Percentiles rank a stretch among this genome's conserved stretches.
phyloP scores from a whole-genome alignment of 2,329 filamentous ascomycete genomes.

The Aspergillus sp. region DNA sequence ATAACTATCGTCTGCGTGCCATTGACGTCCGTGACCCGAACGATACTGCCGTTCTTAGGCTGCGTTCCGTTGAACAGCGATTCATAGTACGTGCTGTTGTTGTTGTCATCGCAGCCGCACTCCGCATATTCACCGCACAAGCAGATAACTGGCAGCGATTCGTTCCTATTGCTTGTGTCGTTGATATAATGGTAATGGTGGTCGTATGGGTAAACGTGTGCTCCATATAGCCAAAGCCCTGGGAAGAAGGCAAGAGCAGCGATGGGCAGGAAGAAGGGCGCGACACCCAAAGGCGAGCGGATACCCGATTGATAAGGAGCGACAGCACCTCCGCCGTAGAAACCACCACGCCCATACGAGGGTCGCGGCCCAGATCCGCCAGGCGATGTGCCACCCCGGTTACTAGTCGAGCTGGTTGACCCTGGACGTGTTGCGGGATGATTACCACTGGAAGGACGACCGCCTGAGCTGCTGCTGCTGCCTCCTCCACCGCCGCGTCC shows the following conservation, averaged over 20 bases:
- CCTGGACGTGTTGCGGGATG: conserved; percentile 9
- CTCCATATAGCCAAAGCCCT: conserved; percentile 56
- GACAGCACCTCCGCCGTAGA: conserved; percentile 57
- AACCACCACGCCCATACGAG: conserved; percentile 48
- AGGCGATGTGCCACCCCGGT: conserved; percentile 31
- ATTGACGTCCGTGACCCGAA: conserved; percentile 42
- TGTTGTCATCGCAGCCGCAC: conserved; percentile 59
- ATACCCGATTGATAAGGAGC: conserved; percentile 51
- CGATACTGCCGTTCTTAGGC: conserved; percentile 39
- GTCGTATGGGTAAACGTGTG: conserved; percentile 56
- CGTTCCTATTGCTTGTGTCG: conserved; percentile 46
- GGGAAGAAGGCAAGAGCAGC: conserved; percentile 51
- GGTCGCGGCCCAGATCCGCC: conserved; percentile 45
- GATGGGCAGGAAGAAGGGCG: conserved; percentile 50
- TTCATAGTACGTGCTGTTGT: conserved; percentile 44
- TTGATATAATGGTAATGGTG: conserved; percentile 50
- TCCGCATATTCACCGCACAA: conserved; percentile 54
- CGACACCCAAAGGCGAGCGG: conserved; percentile 49
- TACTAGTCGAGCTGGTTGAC: conserved; percentile 25
- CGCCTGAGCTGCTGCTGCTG: conserved; percentile 12
- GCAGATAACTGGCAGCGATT: conserved; percentile 55
- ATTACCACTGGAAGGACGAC: neutral
- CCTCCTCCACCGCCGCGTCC: conserved; percentile 21
- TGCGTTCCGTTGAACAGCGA: conserved; percentile 44
- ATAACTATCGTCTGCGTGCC: conserved; percentile 47